phyloP scores from a whole-genome alignment of 495 filamentous ascomycete genomes.

The Copromyces sp. region DNA sequence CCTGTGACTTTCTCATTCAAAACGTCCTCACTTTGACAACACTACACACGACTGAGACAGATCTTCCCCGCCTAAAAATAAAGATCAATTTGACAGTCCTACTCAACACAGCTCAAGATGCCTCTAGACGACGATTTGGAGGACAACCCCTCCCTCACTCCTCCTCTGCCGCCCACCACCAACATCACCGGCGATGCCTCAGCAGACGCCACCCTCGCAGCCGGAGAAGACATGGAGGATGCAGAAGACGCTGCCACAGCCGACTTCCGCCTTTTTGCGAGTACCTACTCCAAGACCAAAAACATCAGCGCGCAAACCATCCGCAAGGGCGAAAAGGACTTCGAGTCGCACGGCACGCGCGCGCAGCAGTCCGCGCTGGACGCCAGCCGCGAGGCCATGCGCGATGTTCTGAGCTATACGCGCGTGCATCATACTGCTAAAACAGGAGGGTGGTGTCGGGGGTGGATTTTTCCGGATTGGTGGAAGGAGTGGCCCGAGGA shows the following conservation, averaged over 20 bases:
- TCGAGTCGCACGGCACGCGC: constrained; percentile 80
- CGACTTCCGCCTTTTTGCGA: constrained; percentile 71
- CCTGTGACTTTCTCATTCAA: not conserved
- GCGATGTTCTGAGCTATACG: constrained; percentile 67
- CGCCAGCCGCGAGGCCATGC: constrained; percentile 80
- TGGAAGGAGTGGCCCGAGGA: constrained; percentile 27
- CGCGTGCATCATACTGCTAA: constrained; percentile 43
- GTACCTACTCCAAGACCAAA: constrained; percentile 38
- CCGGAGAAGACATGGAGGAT: constrained; percentile 41
- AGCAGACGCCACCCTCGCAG: too few species aligned
- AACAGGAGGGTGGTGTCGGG: constrained; percentile 45
- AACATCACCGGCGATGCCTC: not conserved
- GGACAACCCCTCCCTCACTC: constrained; percentile 10
- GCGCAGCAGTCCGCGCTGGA: constrained; percentile 67
- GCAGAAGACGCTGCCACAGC: constrained; percentile 58
- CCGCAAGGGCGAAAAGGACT: constrained; percentile 79
- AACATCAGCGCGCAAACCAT: constrained; percentile 34
- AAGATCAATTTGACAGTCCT: not conserved
- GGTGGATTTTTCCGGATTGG: constrained; percentile 42
- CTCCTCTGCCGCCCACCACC: not conserved
- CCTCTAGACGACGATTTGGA: constrained; percentile 38
- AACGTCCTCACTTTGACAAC: not conserved
- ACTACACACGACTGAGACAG: not conserved
- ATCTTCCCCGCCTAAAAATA: not conserved
- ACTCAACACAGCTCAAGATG: constrained; percentile 10